Evolutionary conservation across 352 stramenopile species (phyloP).

Genomic region (Globisporangium takayamanum): DNA sequence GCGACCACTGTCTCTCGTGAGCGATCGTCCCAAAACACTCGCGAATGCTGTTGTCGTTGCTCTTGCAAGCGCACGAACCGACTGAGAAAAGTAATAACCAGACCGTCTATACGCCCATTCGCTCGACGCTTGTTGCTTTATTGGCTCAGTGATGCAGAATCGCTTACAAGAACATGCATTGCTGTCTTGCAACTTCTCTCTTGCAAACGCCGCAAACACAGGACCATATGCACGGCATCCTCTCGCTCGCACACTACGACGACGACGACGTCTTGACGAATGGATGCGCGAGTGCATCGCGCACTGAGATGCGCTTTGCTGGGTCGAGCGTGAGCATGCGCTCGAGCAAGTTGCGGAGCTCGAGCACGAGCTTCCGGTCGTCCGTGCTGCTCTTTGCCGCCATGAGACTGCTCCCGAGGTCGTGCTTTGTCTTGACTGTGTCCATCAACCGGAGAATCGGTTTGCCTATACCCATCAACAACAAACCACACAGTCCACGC

Average conservation of each 20-base stretch:
- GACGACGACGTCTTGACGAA: constrained; percentile 45
- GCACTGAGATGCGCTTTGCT: constrained; percentile 64
- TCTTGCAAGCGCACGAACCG: not conserved
- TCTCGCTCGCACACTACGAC: not conserved
- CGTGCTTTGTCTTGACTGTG: constrained; percentile 53
- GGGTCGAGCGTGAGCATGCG: constrained; percentile 82
- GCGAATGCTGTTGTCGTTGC: not conserved
- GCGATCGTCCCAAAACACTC: not conserved
- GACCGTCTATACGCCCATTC: too few relatives aligned
- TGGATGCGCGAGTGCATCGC: constrained; percentile 71
- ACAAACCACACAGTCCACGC: not conserved
- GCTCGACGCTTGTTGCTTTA: too few relatives aligned
- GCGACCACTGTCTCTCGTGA: not conserved
- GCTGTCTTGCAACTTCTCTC: too few relatives aligned
- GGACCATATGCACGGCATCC: not conserved
- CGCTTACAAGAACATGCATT: too few relatives aligned
- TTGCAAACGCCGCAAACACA: too few relatives aligned
- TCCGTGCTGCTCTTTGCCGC: constrained; percentile 55
- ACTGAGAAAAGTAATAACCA: too few relatives aligned
- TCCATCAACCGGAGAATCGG: constrained; percentile 68
- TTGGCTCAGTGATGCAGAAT: too few relatives aligned
- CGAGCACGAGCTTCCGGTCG: constrained; percentile 55
- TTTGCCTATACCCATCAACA: constrained; percentile 30
- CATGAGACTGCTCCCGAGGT: constrained; percentile 50
- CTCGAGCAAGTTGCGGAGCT: constrained; percentile 70